These are phyloP conservation scores for Colletotrichum sp. DNA, from an alignment of 2,329 filamentous ascomycete genomes.

Conservation along the genomic window DNA sequence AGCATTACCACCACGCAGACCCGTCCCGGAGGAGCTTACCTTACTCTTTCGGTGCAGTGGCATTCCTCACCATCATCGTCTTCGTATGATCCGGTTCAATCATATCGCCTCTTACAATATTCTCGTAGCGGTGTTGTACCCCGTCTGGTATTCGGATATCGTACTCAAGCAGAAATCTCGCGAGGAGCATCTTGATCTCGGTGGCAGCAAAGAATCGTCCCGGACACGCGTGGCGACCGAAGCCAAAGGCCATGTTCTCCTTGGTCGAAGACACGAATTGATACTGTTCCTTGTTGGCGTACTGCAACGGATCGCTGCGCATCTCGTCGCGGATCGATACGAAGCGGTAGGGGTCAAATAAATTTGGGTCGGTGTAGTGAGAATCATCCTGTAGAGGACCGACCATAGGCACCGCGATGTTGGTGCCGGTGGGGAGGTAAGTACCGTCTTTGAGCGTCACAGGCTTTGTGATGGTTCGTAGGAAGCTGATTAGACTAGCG, in stretches of 20 bases:
- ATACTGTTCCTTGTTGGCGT: not conserved
- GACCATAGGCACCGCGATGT: slow-evolving; percentile 45
- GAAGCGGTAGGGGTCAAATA: slow-evolving; percentile 2
- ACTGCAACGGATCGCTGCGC: not conserved
- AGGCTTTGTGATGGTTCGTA: slow-evolving; percentile 52
- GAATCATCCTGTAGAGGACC: slow-evolving; percentile 40
- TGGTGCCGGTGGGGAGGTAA: slow-evolving; percentile 46
- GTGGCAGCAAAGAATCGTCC: slow-evolving; percentile 49
- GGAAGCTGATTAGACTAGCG: slow-evolving; percentile 41
- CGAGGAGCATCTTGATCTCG: slow-evolving; percentile 49
- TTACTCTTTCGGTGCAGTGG: not conserved
- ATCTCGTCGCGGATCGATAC: not conserved
- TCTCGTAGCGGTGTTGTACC: not conserved
- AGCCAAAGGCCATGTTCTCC: slow-evolving; percentile 39
- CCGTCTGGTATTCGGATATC: slow-evolving; percentile 30
- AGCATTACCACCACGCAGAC: not conserved
- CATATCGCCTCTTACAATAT: not conserved
- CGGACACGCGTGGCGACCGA: slow-evolving; percentile 42
- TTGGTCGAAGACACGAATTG: slow-evolving; percentile 46
- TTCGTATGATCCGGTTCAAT: not conserved
- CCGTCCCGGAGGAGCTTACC: not conserved
- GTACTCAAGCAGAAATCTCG: slow-evolving; percentile 43
- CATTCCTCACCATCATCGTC: not conserved
- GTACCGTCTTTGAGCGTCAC: slow-evolving; percentile 60
- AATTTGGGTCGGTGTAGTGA: slow-evolving; percentile 34